A percentile compares a stretch with the other conserved stretches of the same genome.
These are phyloP conservation scores for maize (Zea mays) DNA, from an alignment of 176 grass and related monocot species.

Conservation along the genomic window DNA sequence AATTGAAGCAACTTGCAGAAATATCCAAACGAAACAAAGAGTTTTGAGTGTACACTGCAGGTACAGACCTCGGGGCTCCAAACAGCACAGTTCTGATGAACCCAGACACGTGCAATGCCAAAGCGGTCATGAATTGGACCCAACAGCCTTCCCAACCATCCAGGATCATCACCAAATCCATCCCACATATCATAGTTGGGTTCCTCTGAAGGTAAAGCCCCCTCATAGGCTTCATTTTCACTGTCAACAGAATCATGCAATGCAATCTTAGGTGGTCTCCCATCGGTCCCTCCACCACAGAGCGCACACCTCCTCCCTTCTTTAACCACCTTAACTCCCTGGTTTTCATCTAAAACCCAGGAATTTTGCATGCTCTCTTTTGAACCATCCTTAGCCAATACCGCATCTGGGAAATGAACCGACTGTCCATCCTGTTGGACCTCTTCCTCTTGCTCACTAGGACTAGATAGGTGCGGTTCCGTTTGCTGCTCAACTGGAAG, in stretches of 20 bases:
- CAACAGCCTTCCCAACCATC: constrained; percentile 88
- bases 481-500: constrained; percentile 41
- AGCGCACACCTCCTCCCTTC: constrained; percentile 84
- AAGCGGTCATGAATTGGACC: constrained; percentile 85
- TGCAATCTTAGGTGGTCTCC: constrained; percentile 76
- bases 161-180: constrained; percentile 87
- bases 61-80: constrained; percentile 86
- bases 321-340: constrained; percentile 46
- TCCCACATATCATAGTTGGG: constrained; percentile 90
- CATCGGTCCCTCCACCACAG: constrained; percentile 89
- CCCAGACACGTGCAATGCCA: constrained; percentile 89
- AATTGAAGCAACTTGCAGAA: not conserved
- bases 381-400: constrained; percentile 38
- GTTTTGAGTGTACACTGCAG: constrained; percentile 23
- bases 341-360: constrained; percentile 44
- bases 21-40: constrained; percentile 8
- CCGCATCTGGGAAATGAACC: constrained; percentile 32
- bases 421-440: constrained; percentile 30
- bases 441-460: constrained; percentile 40
- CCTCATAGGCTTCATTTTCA: constrained; percentile 91
- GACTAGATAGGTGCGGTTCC: constrained; percentile 27
- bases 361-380: constrained; percentile 38
- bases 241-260: constrained; percentile 73
- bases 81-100: constrained; percentile 98
- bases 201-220: constrained; percentile 80